These are phyloP conservation scores for Knoxia roxburghii DNA, from an alignment of 257 asterid genomes.

Conservation along the genomic window DNA sequence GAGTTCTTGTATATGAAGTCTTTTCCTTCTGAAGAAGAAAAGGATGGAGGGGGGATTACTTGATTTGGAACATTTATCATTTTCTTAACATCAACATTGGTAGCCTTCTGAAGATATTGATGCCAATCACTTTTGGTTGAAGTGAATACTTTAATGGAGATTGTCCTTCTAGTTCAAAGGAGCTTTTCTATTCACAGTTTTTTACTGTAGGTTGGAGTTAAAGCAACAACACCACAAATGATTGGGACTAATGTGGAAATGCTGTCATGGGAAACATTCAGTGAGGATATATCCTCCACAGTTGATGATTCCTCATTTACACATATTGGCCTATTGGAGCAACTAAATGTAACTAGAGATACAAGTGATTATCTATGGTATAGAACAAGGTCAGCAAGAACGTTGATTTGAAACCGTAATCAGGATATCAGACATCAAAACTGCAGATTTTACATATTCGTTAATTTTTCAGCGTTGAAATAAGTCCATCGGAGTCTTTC, in stretches of 20 bases:
- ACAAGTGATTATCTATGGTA: slow-evolving; percentile 91
- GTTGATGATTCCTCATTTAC: slow-evolving; percentile 57
- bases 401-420: background rate
- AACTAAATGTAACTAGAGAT: slow-evolving; percentile 86
- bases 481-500: slow-evolving; percentile 65
- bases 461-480: slow-evolving; percentile 45
- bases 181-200: background rate
- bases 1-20: background rate
- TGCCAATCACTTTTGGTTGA: background rate
- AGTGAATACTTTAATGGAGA: background rate
- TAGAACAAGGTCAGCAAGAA: slow-evolving; percentile 60
- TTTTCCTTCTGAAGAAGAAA: background rate
- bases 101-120: background rate
- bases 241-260: slow-evolving; percentile 38
- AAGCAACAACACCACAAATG: slow-evolving; percentile 50
- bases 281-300: slow-evolving; percentile 49
- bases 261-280: slow-evolving; percentile 70
- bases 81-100: background rate
- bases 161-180: background rate
- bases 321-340: slow-evolving; percentile 72
- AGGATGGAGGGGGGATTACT: background rate
- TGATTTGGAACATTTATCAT: background rate
- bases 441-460: background rate
- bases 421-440: background rate
- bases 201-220: slow-evolving; percentile 46